Evolutionary conservation across 495 filamentous ascomycete species (phyloP), one percentile per base, ranked within the genome.

Genomic region (Hypoxylon fuscum): DNA sequence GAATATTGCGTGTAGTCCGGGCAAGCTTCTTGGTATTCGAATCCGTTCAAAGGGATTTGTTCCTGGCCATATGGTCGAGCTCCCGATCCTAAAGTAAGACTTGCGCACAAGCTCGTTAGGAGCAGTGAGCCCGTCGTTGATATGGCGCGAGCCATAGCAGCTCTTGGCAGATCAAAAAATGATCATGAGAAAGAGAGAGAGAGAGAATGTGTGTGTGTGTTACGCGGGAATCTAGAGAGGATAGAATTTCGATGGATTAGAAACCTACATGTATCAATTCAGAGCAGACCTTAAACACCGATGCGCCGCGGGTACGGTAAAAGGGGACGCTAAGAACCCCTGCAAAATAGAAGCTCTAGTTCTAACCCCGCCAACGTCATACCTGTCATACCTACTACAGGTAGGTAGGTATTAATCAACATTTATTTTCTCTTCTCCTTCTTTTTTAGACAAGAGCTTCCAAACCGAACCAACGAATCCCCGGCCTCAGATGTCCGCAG

Each of bases 1-100:
- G 83, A 74, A 60, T 84, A 85, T 20, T 69, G 69, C 6, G 75
- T 75, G 59, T 85, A 85, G 63, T 85, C 79, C 0, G 83, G 83
- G 64, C 83, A 85, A 12, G 78, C 79, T 34, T 75, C 68, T 56
- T 58, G 44, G 31, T 70, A 72, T 20, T 64, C 45, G 56, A 56
- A 62, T 29, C 62, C 63, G 27, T 56, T 59, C 22, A 68, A 40
- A 11, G 61, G 68, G 2, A 72, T 52, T 37, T 68, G 70, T 46
- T 68, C 61, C 18, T 66, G 68, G 27, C 61, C 70, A 32, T 62
- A 72, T 11, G 42, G 40, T 15, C 35, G 59, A 48, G 52, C 7
- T 20, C 57, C 44, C 15, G 59, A 64, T 20, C 35, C 69, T 31
- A 53, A 21, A 31, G 31, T 41, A 14, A 44, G 27, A 0, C 31